phyloP scores from a whole-genome alignment of 164 flowering plant genomes.

The Liriodendron chinense region DNA sequence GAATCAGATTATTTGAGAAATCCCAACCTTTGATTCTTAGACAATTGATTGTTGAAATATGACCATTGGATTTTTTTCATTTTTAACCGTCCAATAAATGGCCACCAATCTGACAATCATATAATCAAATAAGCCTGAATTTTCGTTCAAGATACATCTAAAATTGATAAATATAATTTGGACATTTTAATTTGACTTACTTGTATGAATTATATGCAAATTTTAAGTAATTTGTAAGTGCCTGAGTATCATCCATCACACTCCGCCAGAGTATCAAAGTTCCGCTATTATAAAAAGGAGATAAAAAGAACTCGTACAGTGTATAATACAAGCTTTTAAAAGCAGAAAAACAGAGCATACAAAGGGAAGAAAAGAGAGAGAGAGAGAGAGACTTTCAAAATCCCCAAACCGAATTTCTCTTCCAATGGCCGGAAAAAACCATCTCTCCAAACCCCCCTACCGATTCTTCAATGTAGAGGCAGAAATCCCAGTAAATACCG shows the following conservation, averaged over 20 bases:
- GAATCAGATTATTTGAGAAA: no score
- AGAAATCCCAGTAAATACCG: neutral
- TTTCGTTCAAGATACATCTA: no score
- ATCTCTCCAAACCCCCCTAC: slow-evolving; percentile 9
- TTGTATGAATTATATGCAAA: neutral
- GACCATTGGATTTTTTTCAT: no score
- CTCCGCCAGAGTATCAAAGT: neutral
- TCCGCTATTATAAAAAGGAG: neutral
- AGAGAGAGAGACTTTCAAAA: slow-evolving; percentile 4
- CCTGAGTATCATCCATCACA: neutral
- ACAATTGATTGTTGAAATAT: no score
- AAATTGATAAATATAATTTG: no score
- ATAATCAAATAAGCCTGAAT: no score
- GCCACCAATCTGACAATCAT: no score
- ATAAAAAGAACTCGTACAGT: neutral
- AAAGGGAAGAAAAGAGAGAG: neutral
- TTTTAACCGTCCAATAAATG: no score
- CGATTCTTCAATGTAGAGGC: slow-evolving; percentile 7
- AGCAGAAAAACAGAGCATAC: neutral
- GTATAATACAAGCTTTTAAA: no score
- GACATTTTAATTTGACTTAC: neutral
- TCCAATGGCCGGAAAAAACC: slow-evolving; percentile 1
- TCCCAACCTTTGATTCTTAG: no score
- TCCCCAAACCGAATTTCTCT: neutral
- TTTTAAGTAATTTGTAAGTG: neutral